Base-by-base conservation (phyloP, 352 stramenopile species). In the Phytophthora vignae region DNA sequence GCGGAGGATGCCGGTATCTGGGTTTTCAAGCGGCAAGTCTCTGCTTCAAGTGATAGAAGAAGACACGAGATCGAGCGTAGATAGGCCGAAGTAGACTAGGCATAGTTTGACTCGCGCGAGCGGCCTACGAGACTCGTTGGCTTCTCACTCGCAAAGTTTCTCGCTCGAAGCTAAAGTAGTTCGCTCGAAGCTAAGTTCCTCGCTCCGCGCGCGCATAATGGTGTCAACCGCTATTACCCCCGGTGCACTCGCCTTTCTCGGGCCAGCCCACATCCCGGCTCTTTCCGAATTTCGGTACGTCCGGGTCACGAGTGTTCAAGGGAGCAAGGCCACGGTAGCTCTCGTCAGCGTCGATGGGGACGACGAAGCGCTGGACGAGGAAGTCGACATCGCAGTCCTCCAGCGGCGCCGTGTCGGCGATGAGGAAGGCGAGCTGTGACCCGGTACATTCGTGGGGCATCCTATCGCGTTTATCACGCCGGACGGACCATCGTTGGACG, bases 401-500 rank as follows among this genome's bases (percentile, higher is more conserved):
- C 33, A 21, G 1, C 17, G 29, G 5, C 59, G 44, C 15, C 44
- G 11, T 33, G 40, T 55, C 0, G 17, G 11, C 17, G 42, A 64
- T 6, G 25, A 46, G 14, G 57, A 64, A 17, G 44, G 42, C 25
- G 53, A 56, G 25, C 11, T 69, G 10, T 69, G 53, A 42, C 62
- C 53, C 19, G 62, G 53, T 10, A 46, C 21, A 7, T 69, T 44
- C 29, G 53, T 69, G 0, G 62, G 53, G 4, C 61, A 69, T 14
- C 62, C 62, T 2, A 62, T 69, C 29, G 53, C 62, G 6, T 57
- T 53, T 19, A 19, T 69, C 40, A 29, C 53, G 29, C 40, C 38
- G 2, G 53, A 62, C 3, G 62, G 62, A 1, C 4, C n/a, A 1
- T 8, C 3, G 0, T 53, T 60, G 36, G 62, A 69, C 21, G 21